Conservation (phyloP, 225 moss, liverwort and hornwort species). For the Pseudoscleropodium purum region DNA sequence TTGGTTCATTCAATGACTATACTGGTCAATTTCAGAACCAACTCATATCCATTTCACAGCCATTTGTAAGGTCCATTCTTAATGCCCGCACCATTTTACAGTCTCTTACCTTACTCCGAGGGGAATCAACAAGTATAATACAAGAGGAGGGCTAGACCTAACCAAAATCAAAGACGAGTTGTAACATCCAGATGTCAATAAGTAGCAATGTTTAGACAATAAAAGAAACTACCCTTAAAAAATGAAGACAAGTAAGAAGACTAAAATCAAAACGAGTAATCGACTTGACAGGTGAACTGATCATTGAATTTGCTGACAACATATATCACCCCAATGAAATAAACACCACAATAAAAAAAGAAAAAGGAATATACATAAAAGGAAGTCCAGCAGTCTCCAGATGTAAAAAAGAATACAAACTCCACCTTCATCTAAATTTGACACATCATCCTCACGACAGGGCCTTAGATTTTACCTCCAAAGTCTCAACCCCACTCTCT, state of each 20-base stretch:
- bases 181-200: not conserved
- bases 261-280: not conserved
- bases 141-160: not conserved
- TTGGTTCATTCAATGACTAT: too few relatives aligned
- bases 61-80: too few relatives aligned
- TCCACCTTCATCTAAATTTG: accelerated
- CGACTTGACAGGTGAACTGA: too few relatives aligned
- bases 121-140: not conserved
- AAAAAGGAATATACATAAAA: too few relatives aligned
- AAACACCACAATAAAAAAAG: not conserved
- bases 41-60: too few relatives aligned
- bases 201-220: not conserved
- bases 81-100: too few relatives aligned
- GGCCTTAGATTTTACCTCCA: accelerated
- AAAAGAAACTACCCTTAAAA: not conserved
- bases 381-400: too few relatives aligned
- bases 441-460: too few relatives aligned
- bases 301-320: accelerated
- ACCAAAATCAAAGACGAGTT: not conserved
- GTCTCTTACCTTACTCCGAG: too few relatives aligned
- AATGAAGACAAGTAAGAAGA: accelerated
- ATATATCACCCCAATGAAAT: not conserved
- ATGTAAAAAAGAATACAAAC: too few relatives aligned
- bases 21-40: too few relatives aligned
- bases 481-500: too few relatives aligned